Percentiles rank a stretch among this genome's conserved stretches.
phyloP scores from a whole-genome alignment of 2,329 filamentous ascomycete species.

The Ophiosphaerella herpotricha region DNA sequence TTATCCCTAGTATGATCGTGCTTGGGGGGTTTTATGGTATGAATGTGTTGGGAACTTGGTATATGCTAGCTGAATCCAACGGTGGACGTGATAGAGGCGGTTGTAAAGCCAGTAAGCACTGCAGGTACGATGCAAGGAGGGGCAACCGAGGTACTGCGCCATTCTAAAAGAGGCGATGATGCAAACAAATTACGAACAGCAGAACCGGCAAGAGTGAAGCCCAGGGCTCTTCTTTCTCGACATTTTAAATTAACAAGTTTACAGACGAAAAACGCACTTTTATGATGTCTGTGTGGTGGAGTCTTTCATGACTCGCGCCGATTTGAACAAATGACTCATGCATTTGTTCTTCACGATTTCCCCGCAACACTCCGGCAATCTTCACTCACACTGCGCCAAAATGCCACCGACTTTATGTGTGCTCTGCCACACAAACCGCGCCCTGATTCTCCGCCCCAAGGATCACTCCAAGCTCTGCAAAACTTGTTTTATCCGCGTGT shows the following conservation, averaged over 20 bases:
- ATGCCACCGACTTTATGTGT: constrained; percentile 83
- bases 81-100: too few relatives aligned
- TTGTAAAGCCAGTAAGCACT: background rate
- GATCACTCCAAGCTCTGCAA: constrained; percentile 94
- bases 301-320: background rate
- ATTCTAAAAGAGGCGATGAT: too few relatives aligned
- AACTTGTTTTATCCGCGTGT: constrained; percentile 81
- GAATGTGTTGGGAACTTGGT: background rate
- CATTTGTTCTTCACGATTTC: background rate
- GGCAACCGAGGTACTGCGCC: too few relatives aligned
- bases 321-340: constrained; percentile 2
- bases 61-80: too few relatives aligned
- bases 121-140: background rate
- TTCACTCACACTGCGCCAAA: constrained; percentile 8
- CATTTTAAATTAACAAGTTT: too few relatives aligned
- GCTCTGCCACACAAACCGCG: constrained; percentile 74
- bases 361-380: constrained; percentile 5
- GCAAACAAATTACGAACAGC: too few relatives aligned
- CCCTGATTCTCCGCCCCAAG: constrained; percentile 90
- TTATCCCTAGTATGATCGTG: background rate
- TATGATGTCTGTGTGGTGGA: background rate
- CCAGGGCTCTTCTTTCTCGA: too few relatives aligned
- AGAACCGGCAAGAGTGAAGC: too few relatives aligned
- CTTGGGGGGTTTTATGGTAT: background rate
- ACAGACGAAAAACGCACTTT: too few relatives aligned